Evolutionary conservation across 1,284 basidiomycete species (phyloP).

Genomic region (Heterobasidion occidentale): DNA sequence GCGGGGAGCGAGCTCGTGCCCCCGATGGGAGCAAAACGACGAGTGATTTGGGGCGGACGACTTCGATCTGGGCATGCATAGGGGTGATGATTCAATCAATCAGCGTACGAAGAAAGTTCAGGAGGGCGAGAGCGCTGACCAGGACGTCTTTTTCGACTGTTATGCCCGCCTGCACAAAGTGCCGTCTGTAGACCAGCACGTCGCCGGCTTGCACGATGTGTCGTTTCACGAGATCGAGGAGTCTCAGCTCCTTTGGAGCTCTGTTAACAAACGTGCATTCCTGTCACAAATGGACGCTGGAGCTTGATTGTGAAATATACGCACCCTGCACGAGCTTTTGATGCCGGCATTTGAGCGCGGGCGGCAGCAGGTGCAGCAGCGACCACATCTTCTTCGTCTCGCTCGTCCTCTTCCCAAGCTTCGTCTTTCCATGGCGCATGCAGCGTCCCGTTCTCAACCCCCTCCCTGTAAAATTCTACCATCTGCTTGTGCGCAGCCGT

Average conservation of each 20-base stretch:
- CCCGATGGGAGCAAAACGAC: constrained; percentile 35
- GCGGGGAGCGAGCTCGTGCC: constrained; percentile 26
- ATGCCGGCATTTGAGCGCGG: neutral
- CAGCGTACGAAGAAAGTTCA: neutral
- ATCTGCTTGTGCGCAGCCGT: constrained; percentile 33
- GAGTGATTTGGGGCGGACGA: constrained; percentile 33
- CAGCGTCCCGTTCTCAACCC: constrained; percentile 33
- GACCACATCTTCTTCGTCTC: constrained; percentile 5
- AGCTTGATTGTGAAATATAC: neutral
- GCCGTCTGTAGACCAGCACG: constrained; percentile 40
- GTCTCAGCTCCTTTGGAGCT: constrained; percentile 29
- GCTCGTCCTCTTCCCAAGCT: constrained; percentile 41
- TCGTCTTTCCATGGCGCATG: constrained; percentile 58
- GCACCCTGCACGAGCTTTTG: neutral
- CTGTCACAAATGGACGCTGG: neutral
- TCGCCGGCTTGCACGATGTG: constrained; percentile 41
- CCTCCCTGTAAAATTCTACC: constrained; percentile 32
- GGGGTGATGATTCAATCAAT: neutral
- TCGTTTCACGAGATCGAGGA: constrained; percentile 34
- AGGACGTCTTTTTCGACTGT: constrained; percentile 46
- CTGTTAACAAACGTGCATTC: neutral
- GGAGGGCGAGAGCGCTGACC: constrained; percentile 22
- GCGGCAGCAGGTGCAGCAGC: neutral
- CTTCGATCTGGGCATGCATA: constrained; percentile 28
- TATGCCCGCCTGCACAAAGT: constrained; percentile 28